phyloP scores from a whole-genome alignment of 345 rosid species.

The Ailanthus altissimus region DNA sequence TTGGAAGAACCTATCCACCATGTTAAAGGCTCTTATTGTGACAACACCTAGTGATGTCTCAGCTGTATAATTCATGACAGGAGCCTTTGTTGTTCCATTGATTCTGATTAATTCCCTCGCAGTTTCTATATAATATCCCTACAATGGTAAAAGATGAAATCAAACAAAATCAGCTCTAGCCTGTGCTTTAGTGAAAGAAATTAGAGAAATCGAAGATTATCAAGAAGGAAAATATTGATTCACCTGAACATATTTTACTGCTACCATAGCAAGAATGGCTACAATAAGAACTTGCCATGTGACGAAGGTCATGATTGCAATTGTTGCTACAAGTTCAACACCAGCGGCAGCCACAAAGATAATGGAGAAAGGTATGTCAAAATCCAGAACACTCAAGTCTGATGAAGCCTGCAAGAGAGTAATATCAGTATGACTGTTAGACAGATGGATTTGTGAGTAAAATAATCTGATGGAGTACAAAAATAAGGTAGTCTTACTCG shows the following conservation, averaged over 20 bases:
- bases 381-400: slow-evolving; percentile 65
- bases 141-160: no score
- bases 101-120: slow-evolving; percentile 84
- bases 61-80: slow-evolving; percentile 81
- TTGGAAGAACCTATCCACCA: slow-evolving; percentile 57
- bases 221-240: no score
- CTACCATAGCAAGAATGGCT: slow-evolving; percentile 54
- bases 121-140: slow-evolving; percentile 77
- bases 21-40: slow-evolving; percentile 83
- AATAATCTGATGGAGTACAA: neutral
- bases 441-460: neutral
- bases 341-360: slow-evolving; percentile 39
- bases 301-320: slow-evolving; percentile 61
- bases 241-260: no score
- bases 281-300: slow-evolving; percentile 83
- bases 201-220: no score
- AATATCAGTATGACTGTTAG: neutral
- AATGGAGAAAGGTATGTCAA: slow-evolving; percentile 55
- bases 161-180: no score
- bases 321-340: slow-evolving; percentile 43
- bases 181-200: no score
- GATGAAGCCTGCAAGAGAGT: slow-evolving; percentile 65
- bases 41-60: slow-evolving; percentile 85
- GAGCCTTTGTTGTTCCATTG: slow-evolving; percentile 93
- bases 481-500: slow-evolving; percentile 47